Evolutionary conservation across 148 eudicot species (phyloP), one percentile per base, ranked within the genome.

Genomic region (Euryodendron excelsum): DNA sequence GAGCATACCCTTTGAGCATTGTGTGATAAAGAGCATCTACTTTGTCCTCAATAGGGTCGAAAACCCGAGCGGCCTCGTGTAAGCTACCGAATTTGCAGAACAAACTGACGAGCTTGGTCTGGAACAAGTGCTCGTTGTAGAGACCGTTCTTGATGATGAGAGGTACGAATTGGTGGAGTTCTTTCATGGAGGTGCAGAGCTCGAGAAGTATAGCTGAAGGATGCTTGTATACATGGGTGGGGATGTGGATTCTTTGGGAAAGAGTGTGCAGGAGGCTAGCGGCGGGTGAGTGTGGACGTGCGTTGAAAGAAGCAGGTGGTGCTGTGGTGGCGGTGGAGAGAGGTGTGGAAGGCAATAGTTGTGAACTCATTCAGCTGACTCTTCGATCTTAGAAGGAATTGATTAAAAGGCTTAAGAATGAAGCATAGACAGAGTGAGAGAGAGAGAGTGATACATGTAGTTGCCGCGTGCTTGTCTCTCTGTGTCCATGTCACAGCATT

Each of bases 181-280:
- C 85, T 72, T 81, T 74, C 27, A 82, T 60, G 62, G 93, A 89
- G 1, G 89, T 86, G 89, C 92, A 90, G 67, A 80, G 85, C 78
- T 94, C 93, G 12, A 94, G 92, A 62, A 91, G 88, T 27, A 90
- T 76, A 2, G 97, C 90, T 53, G 92, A 66, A 9, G 98, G 98
- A 85, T 92, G 98, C 50, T 67, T 81, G 92, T 92, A 92, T 4
- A 91, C 70, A 68, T 91, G 88, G 3, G 88, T 6, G 10, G 98
- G 98, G 45, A 88, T 94, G 89, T 90, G 81, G 50, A 80, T 83
- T 78, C 92, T 80, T 53, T 80, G 85, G 39, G 88, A 74, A 1
- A 85, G 79, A 37, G 81, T 30, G 33, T 50, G 88, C n/a, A n/a
- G n/a, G n/a, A n/a, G n/a, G n/a, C n/a, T n/a, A n/a, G n/a, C n/a